phyloP scores from a whole-genome alignment of 108 stramenopile species.

The Pelagomonas calceolata region DNA sequence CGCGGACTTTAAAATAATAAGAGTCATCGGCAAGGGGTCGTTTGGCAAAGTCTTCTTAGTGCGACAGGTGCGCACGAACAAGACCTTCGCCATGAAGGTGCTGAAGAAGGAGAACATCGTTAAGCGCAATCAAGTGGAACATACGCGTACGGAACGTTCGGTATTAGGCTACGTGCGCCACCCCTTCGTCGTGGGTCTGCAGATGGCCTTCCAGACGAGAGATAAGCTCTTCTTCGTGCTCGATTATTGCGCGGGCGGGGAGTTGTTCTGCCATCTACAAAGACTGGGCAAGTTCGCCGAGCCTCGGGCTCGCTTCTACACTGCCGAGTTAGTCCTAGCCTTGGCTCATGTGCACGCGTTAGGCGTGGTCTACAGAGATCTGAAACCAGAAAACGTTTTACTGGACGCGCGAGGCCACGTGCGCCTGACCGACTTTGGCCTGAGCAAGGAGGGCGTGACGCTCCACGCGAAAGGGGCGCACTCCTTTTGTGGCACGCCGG shows the following conservation, averaged over 20 bases:
- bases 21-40: slow-evolving; percentile 83
- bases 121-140: slow-evolving; percentile 92
- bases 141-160: slow-evolving; percentile 90
- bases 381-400: slow-evolving; percentile 94
- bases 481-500: slow-evolving; percentile 96
- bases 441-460: slow-evolving; percentile 91
- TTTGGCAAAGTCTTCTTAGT: slow-evolving; percentile 86
- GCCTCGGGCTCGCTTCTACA: slow-evolving; percentile 80
- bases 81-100: slow-evolving; percentile 86
- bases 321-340: slow-evolving; percentile 88
- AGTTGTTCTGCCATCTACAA: slow-evolving; percentile 92
- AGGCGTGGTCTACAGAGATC: slow-evolving; percentile 90
- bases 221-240: slow-evolving; percentile 94
- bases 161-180: slow-evolving; percentile 92
- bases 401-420: slow-evolving; percentile 86
- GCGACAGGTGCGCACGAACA: slow-evolving; percentile 54
- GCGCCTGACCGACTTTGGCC: slow-evolving; percentile 91
- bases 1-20: slow-evolving; percentile 56
- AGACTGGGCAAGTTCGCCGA: slow-evolving; percentile 86
- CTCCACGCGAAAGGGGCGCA: slow-evolving; percentile 76
- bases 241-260: slow-evolving; percentile 95
- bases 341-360: slow-evolving; percentile 88
- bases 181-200: slow-evolving; percentile 95
- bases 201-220: slow-evolving; percentile 95
- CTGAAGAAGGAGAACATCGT: slow-evolving; percentile 90